Evolutionary conservation across 2,329 filamentous ascomycete genomes (phyloP), one percentile per base, ranked within the genome.

Genomic region (Iodosphaeria phyllophila): DNA sequence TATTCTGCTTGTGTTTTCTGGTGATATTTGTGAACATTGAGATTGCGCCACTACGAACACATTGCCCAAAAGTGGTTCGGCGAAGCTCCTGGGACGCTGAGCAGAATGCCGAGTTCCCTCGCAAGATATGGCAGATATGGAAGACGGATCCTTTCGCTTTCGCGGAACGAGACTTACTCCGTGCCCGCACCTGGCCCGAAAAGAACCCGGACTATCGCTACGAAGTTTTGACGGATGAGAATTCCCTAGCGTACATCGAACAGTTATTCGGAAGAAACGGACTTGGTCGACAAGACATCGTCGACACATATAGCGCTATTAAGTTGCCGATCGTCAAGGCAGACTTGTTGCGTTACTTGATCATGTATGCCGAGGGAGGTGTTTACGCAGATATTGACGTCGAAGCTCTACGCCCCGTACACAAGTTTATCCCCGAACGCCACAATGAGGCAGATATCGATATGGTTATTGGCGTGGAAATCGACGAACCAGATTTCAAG

Each of bases 91-190:
- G 41, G 27, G 36, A 8, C 8, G n/a, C 8, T 9, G 6, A 19
- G 18, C n/a, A n/a, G n/a, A n/a, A n/a, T 5, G 19, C 24, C 13
- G 22, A 10, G 11, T 79, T 70, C 36, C 74, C 60, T 5, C 58
- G 58, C 28, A 80, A 79, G 47, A 74, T 80, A 35, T 80, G 74
- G 74, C 74, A 80, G 46, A 74, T 68, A 1, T 80, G 74, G 74
- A 80, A 78, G 43, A 62, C 73, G 15, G 62, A 73, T 32, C 68
- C 74, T 3, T 51, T 77, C 17, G 54, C 56, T 3, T 77, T 78
- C 38, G 73, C 75, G 32, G 58, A 69, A 37, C 58, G 65, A 26
- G 71, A 79, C 37, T 51, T 63, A 16, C 48, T 56, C 13, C 56
- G 56, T 0, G 73, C 74, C 7, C 59, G 60, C 34, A 70, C 70